Evolutionary conservation across 495 filamentous ascomycete species (phyloP).

Genomic region (Aspergillus leporis): DNA sequence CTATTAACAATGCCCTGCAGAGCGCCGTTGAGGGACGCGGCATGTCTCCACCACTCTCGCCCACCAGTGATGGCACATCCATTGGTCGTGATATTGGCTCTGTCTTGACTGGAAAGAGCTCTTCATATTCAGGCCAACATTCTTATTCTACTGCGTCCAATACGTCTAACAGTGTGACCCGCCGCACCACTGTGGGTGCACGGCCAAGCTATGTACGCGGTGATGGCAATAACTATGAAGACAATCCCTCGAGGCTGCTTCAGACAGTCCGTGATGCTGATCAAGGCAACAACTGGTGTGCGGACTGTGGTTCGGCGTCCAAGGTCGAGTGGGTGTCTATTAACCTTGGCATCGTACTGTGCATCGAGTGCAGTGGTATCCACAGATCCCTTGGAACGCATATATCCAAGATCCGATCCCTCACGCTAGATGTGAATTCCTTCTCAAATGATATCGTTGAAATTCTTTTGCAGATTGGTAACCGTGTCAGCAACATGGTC

Average conservation of each 20-base stretch:
- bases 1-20: conserved; percentile 96
- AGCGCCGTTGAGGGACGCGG: conserved; percentile 87
- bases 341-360: conserved; percentile 93
- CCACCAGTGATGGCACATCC: conserved; percentile 51
- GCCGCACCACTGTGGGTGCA: conserved; percentile 88
- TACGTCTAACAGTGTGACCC: conserved; percentile 58
- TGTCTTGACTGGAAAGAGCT: conserved; percentile 90
- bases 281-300: conserved; percentile 91
- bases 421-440: conserved; percentile 91
- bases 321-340: conserved; percentile 99
- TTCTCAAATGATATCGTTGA: conserved; percentile 97
- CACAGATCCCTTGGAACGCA: conserved; percentile 96
- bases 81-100: conserved; percentile 83
- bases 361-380: conserved; percentile 98
- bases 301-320: conserved; percentile 86
- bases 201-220: conserved; percentile 72
- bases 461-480: conserved; percentile 88
- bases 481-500: conserved; percentile 92
- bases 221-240: conserved; percentile 69
- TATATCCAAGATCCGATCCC: conserved; percentile 94
- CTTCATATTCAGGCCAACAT: conserved; percentile 64
- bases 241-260: conserved; percentile 80
- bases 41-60: conserved; percentile 41
- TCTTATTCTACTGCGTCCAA: conserved; percentile 42
- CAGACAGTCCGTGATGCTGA: conserved; percentile 87